These are phyloP conservation scores for Kentomonas sorsogonicus DNA, from an alignment of 208 protist genomes.

Conservation along the genomic window DNA sequence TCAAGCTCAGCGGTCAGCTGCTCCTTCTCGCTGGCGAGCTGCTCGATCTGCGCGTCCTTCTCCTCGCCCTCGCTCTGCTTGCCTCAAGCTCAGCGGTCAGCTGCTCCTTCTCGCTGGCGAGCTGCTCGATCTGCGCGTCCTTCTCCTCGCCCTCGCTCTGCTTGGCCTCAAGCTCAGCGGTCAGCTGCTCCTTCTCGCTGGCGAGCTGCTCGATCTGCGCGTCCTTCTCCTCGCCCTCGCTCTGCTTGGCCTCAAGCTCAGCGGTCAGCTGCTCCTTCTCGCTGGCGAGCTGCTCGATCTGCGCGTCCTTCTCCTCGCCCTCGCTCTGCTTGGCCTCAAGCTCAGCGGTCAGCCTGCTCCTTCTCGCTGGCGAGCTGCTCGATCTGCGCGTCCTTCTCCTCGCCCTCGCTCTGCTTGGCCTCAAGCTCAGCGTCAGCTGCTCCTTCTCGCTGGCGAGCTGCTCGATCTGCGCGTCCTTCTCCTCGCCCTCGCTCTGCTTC, in stretches of 20 bases:
- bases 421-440: neutral
- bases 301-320: neutral
- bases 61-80: neutral
- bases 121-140: conserved; percentile 14
- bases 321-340: neutral
- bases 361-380: neutral
- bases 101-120: conserved; percentile 12
- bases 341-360: neutral
- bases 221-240: neutral
- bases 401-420: neutral
- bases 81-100: conserved; percentile 1
- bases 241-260: neutral
- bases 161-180: conserved; percentile 18
- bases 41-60: neutral
- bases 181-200: conserved; percentile 14
- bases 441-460: neutral
- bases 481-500: neutral
- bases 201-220: neutral
- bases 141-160: conserved; percentile 14
- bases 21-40: conserved; percentile 1
- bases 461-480: neutral
- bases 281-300: neutral
- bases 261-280: neutral
- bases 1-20: conserved; percentile 19
- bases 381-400: neutral